Evolutionary conservation across 2,329 filamentous ascomycete genomes (phyloP).

Genomic region (Colletotrichum viniferum): DNA sequence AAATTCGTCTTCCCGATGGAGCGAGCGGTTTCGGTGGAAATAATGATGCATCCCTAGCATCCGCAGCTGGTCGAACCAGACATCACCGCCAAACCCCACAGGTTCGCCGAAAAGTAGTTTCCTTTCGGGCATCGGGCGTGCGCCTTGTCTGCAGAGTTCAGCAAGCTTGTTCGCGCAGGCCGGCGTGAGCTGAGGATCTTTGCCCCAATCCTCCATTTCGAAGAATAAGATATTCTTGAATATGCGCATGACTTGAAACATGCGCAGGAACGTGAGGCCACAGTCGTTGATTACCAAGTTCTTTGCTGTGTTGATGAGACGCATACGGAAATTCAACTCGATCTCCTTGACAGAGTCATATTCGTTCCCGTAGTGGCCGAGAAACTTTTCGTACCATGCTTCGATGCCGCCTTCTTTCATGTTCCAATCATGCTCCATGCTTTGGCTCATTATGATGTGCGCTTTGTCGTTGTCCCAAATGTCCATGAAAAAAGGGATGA

Average conservation of each 20-base stretch:
- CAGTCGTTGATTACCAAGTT: neutral
- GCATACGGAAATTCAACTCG: neutral
- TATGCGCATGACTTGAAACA: neutral
- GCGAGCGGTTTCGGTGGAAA: neutral
- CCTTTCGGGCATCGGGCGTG: neutral
- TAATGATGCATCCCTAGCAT: neutral
- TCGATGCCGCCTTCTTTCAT: neutral
- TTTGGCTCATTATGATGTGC: no score
- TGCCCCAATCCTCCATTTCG: neutral
- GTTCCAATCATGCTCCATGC: neutral
- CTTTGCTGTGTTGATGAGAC: neutral
- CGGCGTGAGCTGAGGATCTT: neutral
- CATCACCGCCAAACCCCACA: neutral
- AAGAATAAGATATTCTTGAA: neutral
- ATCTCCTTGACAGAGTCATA: neutral
- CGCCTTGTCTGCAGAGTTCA: neutral
- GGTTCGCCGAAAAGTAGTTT: neutral
- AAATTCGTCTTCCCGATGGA: neutral
- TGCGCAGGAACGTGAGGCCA: neutral
- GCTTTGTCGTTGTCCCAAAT: neutral
- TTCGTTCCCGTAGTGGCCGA: neutral
- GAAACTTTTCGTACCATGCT: neutral
- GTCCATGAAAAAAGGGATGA: neutral
- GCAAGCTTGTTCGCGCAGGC: neutral
- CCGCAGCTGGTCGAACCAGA: neutral